phyloP scores from a whole-genome alignment of 2,329 filamentous ascomycete genomes.

The Microsporum ferrugineum region DNA sequence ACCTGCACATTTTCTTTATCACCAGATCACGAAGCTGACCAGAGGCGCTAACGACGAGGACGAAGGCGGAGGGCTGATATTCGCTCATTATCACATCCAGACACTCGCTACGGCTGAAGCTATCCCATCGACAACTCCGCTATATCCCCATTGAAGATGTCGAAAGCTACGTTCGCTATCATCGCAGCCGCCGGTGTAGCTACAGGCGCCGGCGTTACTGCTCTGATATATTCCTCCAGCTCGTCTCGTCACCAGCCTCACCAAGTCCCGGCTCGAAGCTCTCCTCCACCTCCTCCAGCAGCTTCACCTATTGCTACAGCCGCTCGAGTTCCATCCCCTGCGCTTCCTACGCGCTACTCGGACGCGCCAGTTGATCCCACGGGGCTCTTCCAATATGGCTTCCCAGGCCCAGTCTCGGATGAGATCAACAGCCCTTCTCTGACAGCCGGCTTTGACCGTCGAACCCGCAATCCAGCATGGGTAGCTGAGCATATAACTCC shows the following conservation, averaged over 20 bases:
- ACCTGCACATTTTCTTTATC: not conserved
- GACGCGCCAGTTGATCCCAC: conserved; percentile 55
- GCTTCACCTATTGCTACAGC: conserved; percentile 18
- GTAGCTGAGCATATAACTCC: conserved; percentile 94
- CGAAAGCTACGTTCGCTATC: conserved; percentile 63
- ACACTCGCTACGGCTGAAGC: not conserved
- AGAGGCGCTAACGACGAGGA: not conserved
- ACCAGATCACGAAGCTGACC: not conserved
- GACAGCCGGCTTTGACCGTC: conserved; percentile 80
- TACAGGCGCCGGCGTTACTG: conserved; percentile 62
- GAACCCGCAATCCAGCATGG: conserved; percentile 85
- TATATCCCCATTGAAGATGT: conserved; percentile 45
- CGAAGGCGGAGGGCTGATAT: not conserved
- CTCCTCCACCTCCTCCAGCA: conserved; percentile 16
- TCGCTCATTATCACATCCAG: not conserved
- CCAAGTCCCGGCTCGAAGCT: conserved; percentile 24
- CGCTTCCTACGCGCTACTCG: conserved; percentile 22
- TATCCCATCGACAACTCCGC: not conserved
- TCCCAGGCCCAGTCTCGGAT: conserved; percentile 82
- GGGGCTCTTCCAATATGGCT: conserved; percentile 74
- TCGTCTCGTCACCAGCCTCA: conserved; percentile 38
- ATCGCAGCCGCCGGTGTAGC: conserved; percentile 66
- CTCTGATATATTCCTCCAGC: conserved; percentile 53
- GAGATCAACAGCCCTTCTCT: conserved; percentile 65
- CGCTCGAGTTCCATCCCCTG: conserved; percentile 23